These are phyloP conservation scores for Candida sanyiensis DNA, from an alignment of 805 yeast genomes.

Conservation along the genomic window DNA sequence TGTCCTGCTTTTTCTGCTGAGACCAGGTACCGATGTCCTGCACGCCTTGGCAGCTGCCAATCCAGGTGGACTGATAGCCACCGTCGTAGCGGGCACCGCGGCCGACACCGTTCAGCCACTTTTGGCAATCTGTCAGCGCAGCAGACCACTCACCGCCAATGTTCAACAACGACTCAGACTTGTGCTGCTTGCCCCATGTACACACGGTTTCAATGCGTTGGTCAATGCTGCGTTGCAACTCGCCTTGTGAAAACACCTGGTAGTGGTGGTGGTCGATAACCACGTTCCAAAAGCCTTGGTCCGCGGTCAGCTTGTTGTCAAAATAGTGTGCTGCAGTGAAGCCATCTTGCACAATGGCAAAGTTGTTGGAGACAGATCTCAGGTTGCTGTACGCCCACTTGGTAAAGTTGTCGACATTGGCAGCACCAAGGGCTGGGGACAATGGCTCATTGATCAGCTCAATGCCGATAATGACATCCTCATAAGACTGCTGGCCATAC, in stretches of 20 bases:
- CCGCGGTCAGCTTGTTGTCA: slow-evolving; percentile 47
- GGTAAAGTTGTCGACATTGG: slow-evolving; percentile 54
- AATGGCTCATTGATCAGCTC: slow-evolving; percentile 88
- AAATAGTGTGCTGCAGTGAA: slow-evolving; percentile 58
- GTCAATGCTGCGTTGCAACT: slow-evolving; percentile 53
- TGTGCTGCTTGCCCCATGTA: slow-evolving; percentile 40
- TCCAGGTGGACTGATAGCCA: slow-evolving; percentile 35
- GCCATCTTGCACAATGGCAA: slow-evolving; percentile 78
- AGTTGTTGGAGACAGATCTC: slow-evolving; percentile 50
- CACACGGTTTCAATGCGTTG: slow-evolving; percentile 56
- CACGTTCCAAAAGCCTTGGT: slow-evolving; percentile 50
- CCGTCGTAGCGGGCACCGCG: slow-evolving; percentile 81
- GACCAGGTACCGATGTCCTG: slow-evolving; percentile 54
- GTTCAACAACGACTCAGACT: slow-evolving; percentile 60
- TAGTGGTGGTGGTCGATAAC: slow-evolving; percentile 87
- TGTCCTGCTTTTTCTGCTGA: slow-evolving; percentile 44
- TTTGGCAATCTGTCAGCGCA: slow-evolving; percentile 87
- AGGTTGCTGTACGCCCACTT: slow-evolving; percentile 56
- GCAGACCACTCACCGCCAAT: slow-evolving; percentile 88
- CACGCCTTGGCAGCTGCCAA: slow-evolving; percentile 58
- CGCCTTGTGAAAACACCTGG: slow-evolving; percentile 69
- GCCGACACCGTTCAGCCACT: slow-evolving; percentile 84
- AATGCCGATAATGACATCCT: slow-evolving; percentile 75
- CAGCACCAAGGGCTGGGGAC: slow-evolving; percentile 61
- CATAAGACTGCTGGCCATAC: slow-evolving; percentile 56